phyloP scores from a whole-genome alignment of 257 asterid species.

The Vinca minor region DNA sequence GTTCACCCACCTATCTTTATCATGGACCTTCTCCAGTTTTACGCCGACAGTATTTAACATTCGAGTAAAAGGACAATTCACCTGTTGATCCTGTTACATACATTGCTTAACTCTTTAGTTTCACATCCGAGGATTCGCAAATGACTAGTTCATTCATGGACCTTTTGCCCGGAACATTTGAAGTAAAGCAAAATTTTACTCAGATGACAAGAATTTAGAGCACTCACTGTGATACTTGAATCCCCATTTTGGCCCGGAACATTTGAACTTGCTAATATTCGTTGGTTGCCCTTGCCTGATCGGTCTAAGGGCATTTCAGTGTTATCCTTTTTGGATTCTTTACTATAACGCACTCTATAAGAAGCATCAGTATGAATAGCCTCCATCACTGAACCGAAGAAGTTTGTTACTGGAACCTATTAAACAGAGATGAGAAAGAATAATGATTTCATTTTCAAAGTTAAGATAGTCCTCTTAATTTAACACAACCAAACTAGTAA shows the following conservation, averaged over 20 bases:
- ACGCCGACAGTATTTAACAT: conserved; percentile 40
- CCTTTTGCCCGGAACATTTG: neutral
- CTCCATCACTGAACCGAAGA: conserved; percentile 96
- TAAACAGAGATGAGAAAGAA: conserved; percentile 13
- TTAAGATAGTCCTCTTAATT: neutral
- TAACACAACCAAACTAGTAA: neutral
- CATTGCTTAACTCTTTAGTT: conserved; percentile 13
- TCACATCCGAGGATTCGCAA: neutral
- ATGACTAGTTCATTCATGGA: neutral
- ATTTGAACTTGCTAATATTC: conserved; percentile 32
- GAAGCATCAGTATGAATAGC: conserved; percentile 78
- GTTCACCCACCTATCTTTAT: conserved; percentile 51
- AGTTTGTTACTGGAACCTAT: conserved; percentile 90
- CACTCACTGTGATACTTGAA: conserved; percentile 35
- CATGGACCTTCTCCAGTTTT: conserved; percentile 37
- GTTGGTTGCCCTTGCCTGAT: conserved; percentile 22
- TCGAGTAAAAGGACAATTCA: conserved; percentile 59
- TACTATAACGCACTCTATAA: conserved; percentile 44
- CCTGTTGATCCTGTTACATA: conserved; percentile 40
- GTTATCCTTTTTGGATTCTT: conserved; percentile 23
- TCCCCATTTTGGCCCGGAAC: conserved; percentile 28
- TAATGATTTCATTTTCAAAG: neutral
- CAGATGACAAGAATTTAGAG: neutral
- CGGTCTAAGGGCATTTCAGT: conserved; percentile 27
- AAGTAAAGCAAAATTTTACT: neutral